Evolutionary conservation across 2,329 filamentous ascomycete genomes (phyloP).

Genomic region (Cryphonectria naterciae): DNA sequence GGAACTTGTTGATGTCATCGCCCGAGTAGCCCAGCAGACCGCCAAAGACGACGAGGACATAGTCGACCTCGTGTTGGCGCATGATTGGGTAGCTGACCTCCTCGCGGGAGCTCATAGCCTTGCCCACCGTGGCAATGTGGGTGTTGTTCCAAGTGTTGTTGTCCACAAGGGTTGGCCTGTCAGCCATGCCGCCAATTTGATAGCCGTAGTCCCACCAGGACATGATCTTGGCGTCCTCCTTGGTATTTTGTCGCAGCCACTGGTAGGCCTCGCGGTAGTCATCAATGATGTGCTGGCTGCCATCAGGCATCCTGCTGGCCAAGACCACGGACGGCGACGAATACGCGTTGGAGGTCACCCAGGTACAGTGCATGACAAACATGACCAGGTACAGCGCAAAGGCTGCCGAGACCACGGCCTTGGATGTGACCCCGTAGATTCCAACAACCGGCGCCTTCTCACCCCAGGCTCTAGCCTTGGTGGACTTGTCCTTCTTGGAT

Average conservation of each 20-base stretch:
- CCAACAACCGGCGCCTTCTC: conserved; percentile 76
- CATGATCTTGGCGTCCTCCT: conserved; percentile 96
- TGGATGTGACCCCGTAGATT: conserved; percentile 81
- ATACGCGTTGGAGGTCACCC: conserved; percentile 99
- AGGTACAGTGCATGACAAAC: conserved; percentile 97
- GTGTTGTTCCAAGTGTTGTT: conserved; percentile 99
- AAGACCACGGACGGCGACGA: conserved; percentile 97
- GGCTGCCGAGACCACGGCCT: conserved; percentile 72
- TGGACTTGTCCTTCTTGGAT: conserved; percentile 53
- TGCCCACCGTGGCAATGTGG: conserved; percentile 97
- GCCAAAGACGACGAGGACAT: conserved; percentile 96
- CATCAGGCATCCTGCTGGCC: conserved; percentile 88
- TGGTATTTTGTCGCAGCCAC: conserved; percentile 97
- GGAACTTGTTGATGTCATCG: conserved; percentile 99
- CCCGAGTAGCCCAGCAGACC: conserved; percentile 95
- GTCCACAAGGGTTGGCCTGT: conserved; percentile 94
- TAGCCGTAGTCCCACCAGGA: conserved; percentile 99
- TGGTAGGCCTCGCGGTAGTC: conserved; percentile 99
- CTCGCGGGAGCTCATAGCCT: conserved; percentile 96
- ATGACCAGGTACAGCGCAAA: conserved; percentile 82
- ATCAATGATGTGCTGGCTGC: conserved; percentile 97
- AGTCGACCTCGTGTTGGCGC: conserved; percentile 97
- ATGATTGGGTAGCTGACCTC: conserved; percentile 99
- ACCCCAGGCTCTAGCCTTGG: conserved; percentile 63
- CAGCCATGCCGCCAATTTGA: conserved; percentile 99